A percentile compares a stretch with the other conserved stretches of the same genome.
phyloP scores from a whole-genome alignment of 805 yeast genomes.

The Candida andamanensis region DNA sequence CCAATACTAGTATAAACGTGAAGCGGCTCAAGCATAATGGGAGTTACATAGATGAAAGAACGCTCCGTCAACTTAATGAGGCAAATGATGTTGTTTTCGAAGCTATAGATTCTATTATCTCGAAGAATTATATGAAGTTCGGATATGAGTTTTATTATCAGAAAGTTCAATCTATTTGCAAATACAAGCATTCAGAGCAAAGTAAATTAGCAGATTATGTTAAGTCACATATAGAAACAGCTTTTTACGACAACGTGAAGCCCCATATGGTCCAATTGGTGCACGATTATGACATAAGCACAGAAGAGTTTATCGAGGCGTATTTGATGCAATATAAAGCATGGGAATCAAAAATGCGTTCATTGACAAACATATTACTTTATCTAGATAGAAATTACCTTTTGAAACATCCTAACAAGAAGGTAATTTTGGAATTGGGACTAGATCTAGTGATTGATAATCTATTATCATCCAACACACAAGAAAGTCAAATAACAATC shows the following conservation, averaged over 20 bases:
- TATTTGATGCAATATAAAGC: slow-evolving; percentile 13
- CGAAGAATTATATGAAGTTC: slow-evolving; percentile 10
- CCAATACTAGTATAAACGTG: slow-evolving; percentile 4
- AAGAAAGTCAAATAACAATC: slow-evolving; percentile 6
- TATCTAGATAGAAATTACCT: slow-evolving; percentile 34
- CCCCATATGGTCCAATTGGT: slow-evolving; percentile 7
- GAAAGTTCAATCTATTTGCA: slow-evolving; percentile 28
- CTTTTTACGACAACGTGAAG: slow-evolving; percentile 11
- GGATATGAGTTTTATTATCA: slow-evolving; percentile 23
- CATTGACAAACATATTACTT: slow-evolving; percentile 26
- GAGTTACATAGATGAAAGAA: too few species aligned
- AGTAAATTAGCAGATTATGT: slow-evolving; percentile 19
- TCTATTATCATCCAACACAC: slow-evolving; percentile 6
- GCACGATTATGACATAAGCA: slow-evolving; percentile 2
- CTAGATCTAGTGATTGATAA: slow-evolving; percentile 15
- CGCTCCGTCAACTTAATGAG: too few species aligned
- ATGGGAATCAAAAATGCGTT: slow-evolving; percentile 22
- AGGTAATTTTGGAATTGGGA: slow-evolving; percentile 23
- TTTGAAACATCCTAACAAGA: slow-evolving; percentile 25
- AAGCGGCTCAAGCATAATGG: slow-evolving; percentile 18
- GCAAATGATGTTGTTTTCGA: slow-evolving; percentile 17
- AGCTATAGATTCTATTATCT: too few species aligned
- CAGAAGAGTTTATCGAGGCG: slow-evolving; percentile 3
- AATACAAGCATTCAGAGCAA: slow-evolving; percentile 29
- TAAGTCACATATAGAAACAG: slow-evolving; percentile 14